Evolutionary conservation across 352 stramenopile species (phyloP), one percentile per base, ranked within the genome.

Genomic region (Elongisporangium anandrum): DNA sequence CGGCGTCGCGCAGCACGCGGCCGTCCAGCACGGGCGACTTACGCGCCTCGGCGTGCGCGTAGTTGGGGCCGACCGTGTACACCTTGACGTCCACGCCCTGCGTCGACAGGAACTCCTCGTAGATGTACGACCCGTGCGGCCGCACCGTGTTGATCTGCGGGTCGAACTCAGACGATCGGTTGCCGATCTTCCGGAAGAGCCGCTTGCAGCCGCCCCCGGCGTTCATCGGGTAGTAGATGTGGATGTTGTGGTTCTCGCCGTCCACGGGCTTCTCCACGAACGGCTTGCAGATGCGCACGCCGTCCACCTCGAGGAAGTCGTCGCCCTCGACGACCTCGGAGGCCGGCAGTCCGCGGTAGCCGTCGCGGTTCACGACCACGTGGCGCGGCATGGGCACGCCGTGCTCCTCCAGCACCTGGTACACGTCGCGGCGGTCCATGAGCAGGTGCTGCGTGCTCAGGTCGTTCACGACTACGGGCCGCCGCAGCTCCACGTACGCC

Each of bases 231-330:
- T 99, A 99, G 75, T 99, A 99, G 57, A 99, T 99, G 71, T 98
- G 79, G 66, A 99, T 98, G 71, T 99, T 99, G 77, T 99, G 98
- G 79, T 99, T 96, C 64, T 99, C 98, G 21, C 95, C 97, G 72
- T 99, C 91, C 20, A 99, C 96, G 1, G 98, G 98, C 66, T 99
- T 99, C 74, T 99, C 98, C 6, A 99, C 98, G 66, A 99, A 99
- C 9, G 98, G 98, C 75, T 99, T 99, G 66, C 97, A 71, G 50
- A 99, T 97, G 52, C 85, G 85, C 39, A 98, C 82, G 51, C 97
- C 97, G 70, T 99, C 61, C n/a, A 94, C 79, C 52, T 94, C 71
- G 38, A 96, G 71, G 55, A 74, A 94, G 58, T 96, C 83, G 12
- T 96, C 87, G 47, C 69, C 66, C 63, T 96, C 87, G 7, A 92